Evolutionary conservation across 441 rosid species (phyloP).

Genomic region (Kokia cookei): DNA sequence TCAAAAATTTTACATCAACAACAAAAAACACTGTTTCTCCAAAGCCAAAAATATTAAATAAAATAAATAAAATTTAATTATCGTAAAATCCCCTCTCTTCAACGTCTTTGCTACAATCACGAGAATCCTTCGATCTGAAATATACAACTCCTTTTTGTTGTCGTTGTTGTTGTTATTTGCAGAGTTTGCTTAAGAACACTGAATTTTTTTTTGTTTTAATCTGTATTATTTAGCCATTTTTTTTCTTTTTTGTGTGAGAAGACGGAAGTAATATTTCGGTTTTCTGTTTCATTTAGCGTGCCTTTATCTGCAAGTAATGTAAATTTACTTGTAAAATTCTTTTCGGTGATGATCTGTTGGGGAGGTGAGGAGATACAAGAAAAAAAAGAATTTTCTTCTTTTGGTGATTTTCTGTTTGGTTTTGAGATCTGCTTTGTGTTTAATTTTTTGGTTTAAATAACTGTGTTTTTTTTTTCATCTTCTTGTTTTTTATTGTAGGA

Average conservation of each 20-base stretch:
- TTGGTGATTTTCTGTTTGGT: conserved; percentile 10
- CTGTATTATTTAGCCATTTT: conserved; percentile 17
- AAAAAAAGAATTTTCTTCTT: conserved; percentile 7
- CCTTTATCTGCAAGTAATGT: conserved; percentile 42
- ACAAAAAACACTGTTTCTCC: background rate
- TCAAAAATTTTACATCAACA: background rate
- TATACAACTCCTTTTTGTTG: background rate
- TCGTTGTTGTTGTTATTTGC: background rate
- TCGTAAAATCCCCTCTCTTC: conserved; percentile 14
- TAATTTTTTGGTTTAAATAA: conserved; percentile 9
- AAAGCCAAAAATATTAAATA: background rate
- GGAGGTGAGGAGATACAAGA: conserved; percentile 13
- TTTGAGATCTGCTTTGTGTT: conserved; percentile 46
- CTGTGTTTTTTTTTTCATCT: background rate
- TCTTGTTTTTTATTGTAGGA: conserved; percentile 12
- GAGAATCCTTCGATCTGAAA: conserved; percentile 4
- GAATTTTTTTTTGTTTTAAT: conserved; percentile 2
- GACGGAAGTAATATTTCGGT: background rate
- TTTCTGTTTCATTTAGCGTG: conserved; percentile 15
- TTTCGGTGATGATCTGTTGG: conserved; percentile 20
- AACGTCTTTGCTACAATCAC: background rate
- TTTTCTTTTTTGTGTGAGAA: background rate
- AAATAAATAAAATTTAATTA: background rate
- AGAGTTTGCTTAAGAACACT: conserved; percentile 13
- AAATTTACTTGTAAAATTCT: conserved; percentile 25